Base-by-base conservation (phyloP, 805 yeast species). In the Lipomyces orientalis region DNA sequence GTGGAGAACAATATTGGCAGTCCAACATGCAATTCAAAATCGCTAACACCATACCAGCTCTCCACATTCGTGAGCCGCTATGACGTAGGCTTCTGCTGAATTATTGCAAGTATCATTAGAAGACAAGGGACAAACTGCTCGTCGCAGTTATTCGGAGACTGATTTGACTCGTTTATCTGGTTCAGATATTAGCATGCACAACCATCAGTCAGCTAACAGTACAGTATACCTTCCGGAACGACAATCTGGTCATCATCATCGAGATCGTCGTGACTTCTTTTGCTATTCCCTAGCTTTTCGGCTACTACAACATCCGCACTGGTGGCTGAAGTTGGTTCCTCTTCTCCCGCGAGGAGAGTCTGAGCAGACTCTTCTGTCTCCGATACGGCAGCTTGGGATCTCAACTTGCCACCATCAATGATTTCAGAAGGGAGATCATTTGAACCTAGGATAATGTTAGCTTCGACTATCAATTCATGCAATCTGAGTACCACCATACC, bases 231-330 rank as follows among this genome's bases (percentile, higher is more conserved):
- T n/a, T 43, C 49, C 16, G 49, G 49, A 9, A 9, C 59, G 8
- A 19, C 43, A 14, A 22, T 56, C 8, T 19, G 39, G 43, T 56
- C 59, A 14, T 56, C 59, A 6, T 33, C 59, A 22, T 16, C 59
- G 39, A 31, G 39, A 2, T 25, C 16, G 14, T 56, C 59, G 22
- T 35, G 59, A 7, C 19, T 31, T 33, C 59, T 37, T 12, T 56
- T 56, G 9, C 9, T 29, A 31, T 37, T 10, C 19, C 59, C 29
- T 22, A 1, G 16, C 16, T 43, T n/a, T 22, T 43, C 49, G 10
- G 8, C 16, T 16, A 43, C 22, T n/a, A n/a, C 49, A 29, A n/a
- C 49, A 29, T 22, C 25, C 8, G 25, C 22, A 19, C 39, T 8
- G 8, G 46, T 33, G 22, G 25, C 5, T n/a, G 43, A 19, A 16